phyloP scores from a whole-genome alignment of 2,329 filamentous ascomycete genomes.

The Cytospora leucostoma region DNA sequence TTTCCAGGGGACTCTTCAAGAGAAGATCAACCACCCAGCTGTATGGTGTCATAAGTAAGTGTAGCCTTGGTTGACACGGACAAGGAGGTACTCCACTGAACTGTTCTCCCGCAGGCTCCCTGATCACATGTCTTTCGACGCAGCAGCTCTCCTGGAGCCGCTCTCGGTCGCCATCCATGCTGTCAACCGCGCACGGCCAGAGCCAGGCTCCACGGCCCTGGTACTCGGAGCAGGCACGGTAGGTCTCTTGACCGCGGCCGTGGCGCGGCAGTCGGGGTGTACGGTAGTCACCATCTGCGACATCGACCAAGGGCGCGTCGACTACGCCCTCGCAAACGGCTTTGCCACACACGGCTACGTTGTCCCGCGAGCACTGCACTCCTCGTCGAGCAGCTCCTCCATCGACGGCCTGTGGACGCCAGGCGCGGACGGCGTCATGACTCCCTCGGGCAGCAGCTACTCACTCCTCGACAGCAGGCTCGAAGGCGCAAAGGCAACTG shows the following conservation, averaged over 20 bases:
- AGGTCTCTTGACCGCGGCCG: conserved; percentile 63
- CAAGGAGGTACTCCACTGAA: conserved; percentile 27
- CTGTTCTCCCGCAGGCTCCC: conserved; percentile 48
- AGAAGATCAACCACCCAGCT: conserved; percentile 63
- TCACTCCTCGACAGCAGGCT: conserved; percentile 49
- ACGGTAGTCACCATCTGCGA: conserved; percentile 62
- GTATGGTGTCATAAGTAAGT: conserved; percentile 63
- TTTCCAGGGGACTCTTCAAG: conserved; percentile 63
- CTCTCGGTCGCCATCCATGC: conserved; percentile 64
- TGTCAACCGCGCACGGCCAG: conserved; percentile 55
- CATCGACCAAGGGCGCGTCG: conserved; percentile 59
- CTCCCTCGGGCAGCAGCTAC: conserved; percentile 49
- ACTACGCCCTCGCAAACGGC: conserved; percentile 59
- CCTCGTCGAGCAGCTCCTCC: conserved; percentile 47
- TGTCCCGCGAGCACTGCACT: conserved; percentile 48
- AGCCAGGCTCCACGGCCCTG: conserved; percentile 58
- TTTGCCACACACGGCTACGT: conserved; percentile 63
- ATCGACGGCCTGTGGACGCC: conserved; percentile 52
- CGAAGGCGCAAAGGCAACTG: conserved; percentile 52
- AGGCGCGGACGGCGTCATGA: conserved; percentile 42
- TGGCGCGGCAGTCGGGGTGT: conserved; percentile 62
- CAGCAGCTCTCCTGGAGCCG: conserved; percentile 62
- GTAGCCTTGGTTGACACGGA: background rate
- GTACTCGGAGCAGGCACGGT: conserved; percentile 67
- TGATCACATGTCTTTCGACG: conserved; percentile 58